Base-by-base conservation (phyloP, 2,329 filamentous ascomycete genomes). In the Nemania abortiva region DNA sequence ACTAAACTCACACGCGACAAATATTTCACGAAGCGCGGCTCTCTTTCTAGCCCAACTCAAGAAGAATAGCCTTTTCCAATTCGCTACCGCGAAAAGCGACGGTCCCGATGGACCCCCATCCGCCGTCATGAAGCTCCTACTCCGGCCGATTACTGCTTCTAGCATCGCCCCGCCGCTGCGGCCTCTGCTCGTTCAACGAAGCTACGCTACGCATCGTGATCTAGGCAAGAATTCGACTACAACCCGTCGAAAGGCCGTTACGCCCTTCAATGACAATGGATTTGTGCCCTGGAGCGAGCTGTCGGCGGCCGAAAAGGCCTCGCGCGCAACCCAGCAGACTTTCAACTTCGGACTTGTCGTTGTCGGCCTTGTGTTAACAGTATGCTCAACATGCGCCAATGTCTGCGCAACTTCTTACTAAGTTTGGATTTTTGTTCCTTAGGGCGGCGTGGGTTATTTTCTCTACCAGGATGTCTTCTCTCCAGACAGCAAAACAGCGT, bases 261-360 rank as follows among this genome's bases (percentile, higher is more conserved):
- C 94, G 0, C 88, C 95, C 0, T 90, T 95, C 76, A 96, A 94
- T 75, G 95, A 98, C 75, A 92, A 94, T 76, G 95, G 95, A 7
- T 86, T 87, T 71, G 90, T 97, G 1, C 89, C 90, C 3, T 98
- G 95, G 95, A 86, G 84, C 2, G 86, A 96, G 63, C 87, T 98
- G 2, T 94, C 91, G 0, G 84, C 82, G 0, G 84, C 84, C 56
- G 95, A 98, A 79, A 98, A 97, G 80, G 90, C 90, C 2, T 92
- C 91, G 27, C 88, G 95, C 47, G 92, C 94, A 9, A 95, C 93
- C 0, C 95, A 98, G 81, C 95, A 98, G 81, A 92, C 91, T 18
- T 91, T 97, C 84, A 98, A 98, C 81, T 89, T 97, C 73, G 86
- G 91, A 73, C 81, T 98, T 70, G 89, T 98, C 9, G 74, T 94